These are phyloP conservation scores for Colletotrichum truncatum DNA, from an alignment of 2,329 filamentous ascomycete genomes.

Conservation along the genomic window DNA sequence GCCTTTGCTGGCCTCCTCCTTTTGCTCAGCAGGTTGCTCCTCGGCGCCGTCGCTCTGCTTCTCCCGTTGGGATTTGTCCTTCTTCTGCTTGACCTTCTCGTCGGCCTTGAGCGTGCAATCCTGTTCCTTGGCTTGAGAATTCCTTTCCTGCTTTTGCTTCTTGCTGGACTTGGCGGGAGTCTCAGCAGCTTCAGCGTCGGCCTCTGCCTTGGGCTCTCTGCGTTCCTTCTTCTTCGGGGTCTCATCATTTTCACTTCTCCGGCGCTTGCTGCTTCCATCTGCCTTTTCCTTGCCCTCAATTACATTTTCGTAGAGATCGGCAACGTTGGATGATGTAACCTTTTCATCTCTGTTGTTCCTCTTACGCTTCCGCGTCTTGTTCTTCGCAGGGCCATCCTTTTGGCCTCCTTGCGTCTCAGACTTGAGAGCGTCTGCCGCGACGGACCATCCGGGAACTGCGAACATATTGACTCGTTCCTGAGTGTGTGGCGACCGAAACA, in stretches of 20 bases:
- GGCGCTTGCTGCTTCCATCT: constrained; percentile 2
- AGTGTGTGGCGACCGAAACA: background rate
- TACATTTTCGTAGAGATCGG: constrained; percentile 80
- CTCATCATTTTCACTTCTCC: constrained; percentile 31
- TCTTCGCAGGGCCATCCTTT: constrained; percentile 50
- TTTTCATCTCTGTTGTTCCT: constrained; percentile 40
- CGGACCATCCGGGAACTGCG: constrained; percentile 90
- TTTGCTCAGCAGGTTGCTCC: constrained; percentile 30
- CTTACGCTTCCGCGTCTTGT: constrained; percentile 67
- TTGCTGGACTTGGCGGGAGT: constrained; percentile 13
- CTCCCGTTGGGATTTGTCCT: constrained; percentile 36
- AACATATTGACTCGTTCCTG: constrained; percentile 71
- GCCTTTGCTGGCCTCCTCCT: constrained; percentile 4
- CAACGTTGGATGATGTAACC: constrained; percentile 77
- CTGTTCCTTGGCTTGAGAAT: constrained; percentile 34
- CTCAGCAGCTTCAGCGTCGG: constrained; percentile 26
- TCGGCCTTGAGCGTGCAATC: constrained; percentile 34
- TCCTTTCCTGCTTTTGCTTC: constrained; percentile 36
- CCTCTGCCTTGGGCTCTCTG: constrained; percentile 39
- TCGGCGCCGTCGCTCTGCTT: constrained; percentile 16
- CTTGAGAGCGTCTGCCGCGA: constrained; percentile 77
- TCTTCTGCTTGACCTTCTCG: constrained; percentile 44
- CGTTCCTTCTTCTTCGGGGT: constrained; percentile 32
- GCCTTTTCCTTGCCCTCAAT: constrained; percentile 71
- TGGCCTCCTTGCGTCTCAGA: constrained; percentile 60